Percentiles rank a stretch among this genome's conserved stretches.
phyloP scores from a whole-genome alignment of 148 eudicot genomes.

The Spergularia bocconei region DNA sequence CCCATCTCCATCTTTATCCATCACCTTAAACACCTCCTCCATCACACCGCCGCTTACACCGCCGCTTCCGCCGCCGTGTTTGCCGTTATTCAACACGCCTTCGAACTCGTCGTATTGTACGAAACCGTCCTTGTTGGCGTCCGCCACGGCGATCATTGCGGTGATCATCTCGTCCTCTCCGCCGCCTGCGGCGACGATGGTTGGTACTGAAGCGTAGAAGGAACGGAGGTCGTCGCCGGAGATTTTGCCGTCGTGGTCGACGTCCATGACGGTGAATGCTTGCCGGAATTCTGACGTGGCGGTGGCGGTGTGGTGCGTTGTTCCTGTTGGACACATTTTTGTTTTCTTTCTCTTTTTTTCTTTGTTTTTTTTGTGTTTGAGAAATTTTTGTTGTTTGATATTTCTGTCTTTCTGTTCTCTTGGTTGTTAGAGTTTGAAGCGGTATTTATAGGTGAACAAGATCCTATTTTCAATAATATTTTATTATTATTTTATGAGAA shows the following conservation, averaged over 20 bases:
- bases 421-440: not conserved
- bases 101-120: constrained; percentile 71
- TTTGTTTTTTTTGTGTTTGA: too few relatives aligned
- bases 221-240: constrained; percentile 62
- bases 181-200: not conserved
- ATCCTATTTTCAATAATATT: not conserved
- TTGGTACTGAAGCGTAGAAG: constrained; percentile 39
- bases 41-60: constrained; percentile 29
- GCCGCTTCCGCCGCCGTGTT: not conserved
- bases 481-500: not conserved
- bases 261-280: constrained; percentile 74
- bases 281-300: constrained; percentile 34
- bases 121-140: constrained; percentile 57
- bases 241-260: constrained; percentile 71
- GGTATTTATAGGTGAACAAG: constrained; percentile 7
- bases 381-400: too few relatives aligned
- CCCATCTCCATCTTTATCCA: constrained; percentile 89
- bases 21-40: constrained; percentile 69
- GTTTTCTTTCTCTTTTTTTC: not conserved
- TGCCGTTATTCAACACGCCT: constrained; percentile 31
- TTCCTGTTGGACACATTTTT: constrained; percentile 67
- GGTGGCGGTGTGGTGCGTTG: not conserved
- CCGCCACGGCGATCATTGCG: constrained; percentile 74
- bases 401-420: not conserved
- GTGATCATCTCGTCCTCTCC: constrained; percentile 52